Evolutionary conservation across 1,284 basidiomycete genomes (phyloP).

Genomic region (Moesziomyces antarcticus): DNA sequence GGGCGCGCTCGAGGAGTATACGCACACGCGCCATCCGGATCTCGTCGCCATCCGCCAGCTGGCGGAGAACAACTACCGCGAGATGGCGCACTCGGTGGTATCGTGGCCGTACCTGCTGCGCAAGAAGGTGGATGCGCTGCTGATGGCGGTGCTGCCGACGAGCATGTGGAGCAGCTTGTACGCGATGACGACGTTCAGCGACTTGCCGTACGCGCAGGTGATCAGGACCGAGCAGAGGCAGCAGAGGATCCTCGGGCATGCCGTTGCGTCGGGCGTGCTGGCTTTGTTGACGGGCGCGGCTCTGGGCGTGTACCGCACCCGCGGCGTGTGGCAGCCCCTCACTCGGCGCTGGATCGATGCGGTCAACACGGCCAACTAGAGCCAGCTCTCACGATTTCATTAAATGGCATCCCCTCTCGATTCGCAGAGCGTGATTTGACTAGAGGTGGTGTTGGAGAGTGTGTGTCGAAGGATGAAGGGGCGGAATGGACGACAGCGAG

Average conservation of each 20-base stretch:
- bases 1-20: constrained; percentile 79
- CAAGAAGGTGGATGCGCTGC: constrained; percentile 77
- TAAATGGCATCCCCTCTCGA: too few relatives aligned
- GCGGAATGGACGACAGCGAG: too few relatives aligned
- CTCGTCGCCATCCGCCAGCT: constrained; percentile 88
- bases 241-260: constrained; percentile 50
- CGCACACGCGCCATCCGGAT: constrained; percentile 83
- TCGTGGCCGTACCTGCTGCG: constrained; percentile 82
- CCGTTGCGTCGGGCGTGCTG: constrained; percentile 4
- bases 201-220: constrained; percentile 85
- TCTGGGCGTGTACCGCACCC: constrained; percentile 23
- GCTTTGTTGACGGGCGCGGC: constrained; percentile 7
- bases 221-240: constrained; percentile 76
- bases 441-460: too few relatives aligned
- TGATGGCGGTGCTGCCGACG: constrained; percentile 77
- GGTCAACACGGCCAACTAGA: background rate
- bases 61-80: constrained; percentile 93
- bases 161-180: constrained; percentile 90
- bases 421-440: background rate
- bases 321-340: constrained; percentile 31
- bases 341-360: constrained; percentile 18
- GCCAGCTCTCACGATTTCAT: too few relatives aligned
- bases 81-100: constrained; percentile 93
- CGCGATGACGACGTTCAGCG: constrained; percentile 97
- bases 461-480: too few relatives aligned